Evolutionary conservation across 495 filamentous ascomycete species (phyloP).

Genomic region (Paragyromitra xinjiangensis): DNA sequence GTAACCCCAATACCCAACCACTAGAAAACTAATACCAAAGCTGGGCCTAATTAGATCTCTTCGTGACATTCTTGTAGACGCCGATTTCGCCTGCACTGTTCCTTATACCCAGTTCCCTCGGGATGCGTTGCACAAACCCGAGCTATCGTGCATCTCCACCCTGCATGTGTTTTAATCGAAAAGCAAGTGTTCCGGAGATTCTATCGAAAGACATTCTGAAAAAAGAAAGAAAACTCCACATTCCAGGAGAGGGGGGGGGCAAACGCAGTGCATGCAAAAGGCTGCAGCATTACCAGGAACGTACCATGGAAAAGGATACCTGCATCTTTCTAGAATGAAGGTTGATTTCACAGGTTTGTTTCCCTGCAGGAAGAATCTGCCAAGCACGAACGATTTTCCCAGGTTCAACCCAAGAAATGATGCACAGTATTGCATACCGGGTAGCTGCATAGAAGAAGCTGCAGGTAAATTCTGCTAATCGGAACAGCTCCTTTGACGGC

Average conservation of each 20-base stretch:
- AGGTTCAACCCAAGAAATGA: conserved; percentile 48
- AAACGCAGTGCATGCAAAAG: conserved; percentile 29
- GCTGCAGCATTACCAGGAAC: conserved; percentile 8
- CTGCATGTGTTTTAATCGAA: conserved; percentile 6
- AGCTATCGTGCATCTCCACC: not conserved
- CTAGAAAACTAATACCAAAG: not conserved
- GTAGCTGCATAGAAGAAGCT: conserved; percentile 36
- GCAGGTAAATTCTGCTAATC: conserved; percentile 40
- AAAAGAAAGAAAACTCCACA: not conserved
- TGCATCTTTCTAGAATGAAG: conserved; percentile 51
- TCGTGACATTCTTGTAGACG: not conserved
- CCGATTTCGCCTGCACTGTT: not conserved
- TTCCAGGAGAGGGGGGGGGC: not conserved
- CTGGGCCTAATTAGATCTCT: not conserved
- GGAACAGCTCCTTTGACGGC: conserved; percentile 46
- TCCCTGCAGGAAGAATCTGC: conserved; percentile 24
- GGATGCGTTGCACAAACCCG: conserved; percentile 9
- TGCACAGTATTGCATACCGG: conserved; percentile 44
- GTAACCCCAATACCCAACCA: not conserved
- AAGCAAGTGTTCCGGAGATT: conserved; percentile 7
- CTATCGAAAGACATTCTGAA: not conserved
- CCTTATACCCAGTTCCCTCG: conserved; percentile 15
- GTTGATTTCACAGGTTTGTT: conserved; percentile 47
- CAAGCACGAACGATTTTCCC: conserved; percentile 30
- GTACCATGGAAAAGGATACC: conserved; percentile 26